phyloP scores from a whole-genome alignment of 139 green algal genomes.

The Closterium sp. region DNA sequence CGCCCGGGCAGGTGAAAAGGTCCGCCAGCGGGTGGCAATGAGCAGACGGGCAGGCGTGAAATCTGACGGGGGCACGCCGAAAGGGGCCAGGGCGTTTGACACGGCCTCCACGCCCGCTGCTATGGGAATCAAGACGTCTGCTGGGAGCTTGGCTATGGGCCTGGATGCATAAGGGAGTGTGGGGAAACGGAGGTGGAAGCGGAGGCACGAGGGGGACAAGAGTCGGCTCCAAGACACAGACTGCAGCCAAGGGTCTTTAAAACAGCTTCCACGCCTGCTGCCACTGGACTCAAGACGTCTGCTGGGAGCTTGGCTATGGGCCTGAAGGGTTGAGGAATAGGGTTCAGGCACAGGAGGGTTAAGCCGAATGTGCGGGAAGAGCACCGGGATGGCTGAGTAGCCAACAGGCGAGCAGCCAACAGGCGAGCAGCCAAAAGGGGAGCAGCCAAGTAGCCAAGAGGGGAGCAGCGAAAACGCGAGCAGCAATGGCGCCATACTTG shows the following conservation, averaged over 20 bases:
- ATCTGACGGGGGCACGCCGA: slow-evolving; percentile 13
- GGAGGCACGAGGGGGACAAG: too few relatives aligned
- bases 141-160: slow-evolving; percentile 18
- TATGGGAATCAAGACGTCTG: background rate
- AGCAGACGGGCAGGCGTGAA: slow-evolving; percentile 41
- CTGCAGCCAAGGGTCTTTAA: background rate
- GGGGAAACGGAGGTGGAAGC: background rate
- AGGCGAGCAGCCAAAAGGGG: too few relatives aligned
- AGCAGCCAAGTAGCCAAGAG: too few relatives aligned
- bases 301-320: slow-evolving; percentile 18
- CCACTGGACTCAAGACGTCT: background rate
- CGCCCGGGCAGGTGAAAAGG: slow-evolving; percentile 18
- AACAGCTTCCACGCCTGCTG: background rate
- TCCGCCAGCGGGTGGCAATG: slow-evolving; percentile 32
- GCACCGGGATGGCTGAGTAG: too few relatives aligned
- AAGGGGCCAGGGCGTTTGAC: background rate
- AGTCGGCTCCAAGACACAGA: too few relatives aligned
- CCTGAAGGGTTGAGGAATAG: background rate
- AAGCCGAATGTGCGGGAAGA: too few relatives aligned
- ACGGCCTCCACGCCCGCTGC: background rate
- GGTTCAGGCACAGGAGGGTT: too few relatives aligned
- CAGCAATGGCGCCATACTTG: too few relatives aligned
- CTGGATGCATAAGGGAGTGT: slow-evolving; percentile 1
- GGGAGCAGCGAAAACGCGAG: too few relatives aligned
- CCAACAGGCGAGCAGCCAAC: too few relatives aligned